A percentile compares a stretch with the other conserved stretches of the same genome.
phyloP scores from a whole-genome alignment of 164 flowering plant genomes.

The Saururus chinensis region DNA sequence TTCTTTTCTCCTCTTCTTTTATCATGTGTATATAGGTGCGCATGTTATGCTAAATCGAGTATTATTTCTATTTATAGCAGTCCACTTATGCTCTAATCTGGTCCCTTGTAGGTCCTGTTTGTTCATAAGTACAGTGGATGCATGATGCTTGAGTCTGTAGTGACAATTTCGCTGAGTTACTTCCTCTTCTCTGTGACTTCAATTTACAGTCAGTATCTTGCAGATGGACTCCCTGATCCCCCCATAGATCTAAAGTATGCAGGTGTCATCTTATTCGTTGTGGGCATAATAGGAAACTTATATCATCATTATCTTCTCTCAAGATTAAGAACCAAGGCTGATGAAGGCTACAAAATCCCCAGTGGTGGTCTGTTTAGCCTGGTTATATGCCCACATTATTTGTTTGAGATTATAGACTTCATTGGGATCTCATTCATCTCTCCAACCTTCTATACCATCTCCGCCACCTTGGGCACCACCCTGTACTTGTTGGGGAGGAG shows the following conservation, averaged over 20 bases:
- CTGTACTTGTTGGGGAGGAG: slow-evolving; percentile 57
- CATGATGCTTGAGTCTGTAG: slow-evolving; percentile 29
- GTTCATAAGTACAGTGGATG: slow-evolving; percentile 60
- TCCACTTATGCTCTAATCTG: not conserved
- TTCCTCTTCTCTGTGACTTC: slow-evolving; percentile 21
- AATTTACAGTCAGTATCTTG: slow-evolving; percentile 38
- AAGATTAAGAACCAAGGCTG: slow-evolving; percentile 28
- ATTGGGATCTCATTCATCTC: slow-evolving; percentile 50
- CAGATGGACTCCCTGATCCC: slow-evolving; percentile 28
- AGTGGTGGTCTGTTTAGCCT: slow-evolving; percentile 48
- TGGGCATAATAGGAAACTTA: slow-evolving; percentile 57
- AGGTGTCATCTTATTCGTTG: slow-evolving; percentile 35
- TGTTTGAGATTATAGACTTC: slow-evolving; percentile 47
- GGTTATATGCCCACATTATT: slow-evolving; percentile 70
- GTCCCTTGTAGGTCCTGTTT: slow-evolving; percentile 35
- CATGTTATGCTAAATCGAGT: not conserved
- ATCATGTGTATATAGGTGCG: not conserved
- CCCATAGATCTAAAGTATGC: slow-evolving; percentile 25
- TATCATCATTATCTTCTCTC: slow-evolving; percentile 61
- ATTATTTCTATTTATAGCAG: not conserved
- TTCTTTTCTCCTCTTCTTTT: too few species aligned
- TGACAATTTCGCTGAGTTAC: slow-evolving; percentile 32
- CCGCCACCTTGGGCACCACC: slow-evolving; percentile 25
- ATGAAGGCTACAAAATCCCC: slow-evolving; percentile 52
- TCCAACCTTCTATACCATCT: slow-evolving; percentile 36